phyloP scores from a whole-genome alignment of 2,329 filamentous ascomycete species.

The Ilyonectria robusta region DNA sequence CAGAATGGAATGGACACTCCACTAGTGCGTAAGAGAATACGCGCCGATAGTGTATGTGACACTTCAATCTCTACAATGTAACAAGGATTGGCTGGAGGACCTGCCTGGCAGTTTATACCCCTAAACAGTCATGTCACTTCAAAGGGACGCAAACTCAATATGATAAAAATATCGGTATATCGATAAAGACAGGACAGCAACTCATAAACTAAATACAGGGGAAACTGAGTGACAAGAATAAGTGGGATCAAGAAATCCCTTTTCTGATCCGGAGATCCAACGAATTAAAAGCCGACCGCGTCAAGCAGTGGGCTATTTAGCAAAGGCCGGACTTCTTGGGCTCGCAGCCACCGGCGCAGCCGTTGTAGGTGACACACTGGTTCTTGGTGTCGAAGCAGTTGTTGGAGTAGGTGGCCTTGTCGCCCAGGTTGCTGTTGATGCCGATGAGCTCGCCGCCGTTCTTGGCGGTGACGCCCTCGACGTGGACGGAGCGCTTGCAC shows the following conservation, averaged over 20 bases:
- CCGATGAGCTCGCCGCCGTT: conserved; percentile 58
- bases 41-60: too few relatives aligned
- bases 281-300: too few relatives aligned
- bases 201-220: too few relatives aligned
- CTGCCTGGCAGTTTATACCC: not conserved
- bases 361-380: conserved; percentile 45
- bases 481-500: conserved; percentile 48
- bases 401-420: conserved; percentile 51
- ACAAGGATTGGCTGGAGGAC: not conserved
- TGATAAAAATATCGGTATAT: too few relatives aligned
- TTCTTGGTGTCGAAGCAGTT: conserved; percentile 47
- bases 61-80: not conserved
- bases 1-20: too few relatives aligned
- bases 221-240: too few relatives aligned
- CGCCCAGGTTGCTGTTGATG: conserved; percentile 57
- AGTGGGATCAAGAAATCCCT: too few relatives aligned
- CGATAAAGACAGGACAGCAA: too few relatives aligned
- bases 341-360: conserved; percentile 23
- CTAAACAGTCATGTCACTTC: not conserved
- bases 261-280: too few relatives aligned
- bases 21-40: too few relatives aligned
- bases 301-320: not conserved
- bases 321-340: conserved; percentile 19
- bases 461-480: conserved; percentile 54
- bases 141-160: not conserved